Base-by-base conservation (phyloP, 2,329 filamentous ascomycete genomes). In the Alternaria postmessia region DNA sequence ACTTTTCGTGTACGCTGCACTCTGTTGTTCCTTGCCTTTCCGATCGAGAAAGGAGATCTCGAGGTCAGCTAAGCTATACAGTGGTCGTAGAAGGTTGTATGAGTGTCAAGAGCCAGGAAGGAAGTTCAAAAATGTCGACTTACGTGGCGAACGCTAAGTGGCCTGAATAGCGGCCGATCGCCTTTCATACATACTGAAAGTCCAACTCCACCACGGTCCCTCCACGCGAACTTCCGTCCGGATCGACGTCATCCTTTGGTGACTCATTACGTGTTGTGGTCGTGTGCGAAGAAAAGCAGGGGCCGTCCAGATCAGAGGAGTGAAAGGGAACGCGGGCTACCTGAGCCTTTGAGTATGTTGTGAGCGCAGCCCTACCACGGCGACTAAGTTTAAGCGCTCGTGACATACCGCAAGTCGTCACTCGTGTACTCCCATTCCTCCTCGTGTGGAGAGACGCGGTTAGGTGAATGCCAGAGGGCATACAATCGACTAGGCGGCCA, bases 91-190 rank as follows among this genome's bases (percentile, higher is more conserved):
- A 59, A 57, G 44, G 61, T 62, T 58, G 66, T 68, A 67, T 71
- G 65, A 71, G 52, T 59, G 49, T 62, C 54, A 63, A 65, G 63
- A 62, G 59, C 66, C 54, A 62, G 57, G 65, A 64, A 56, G 48
- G 66, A 58, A 22, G 54, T 67, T 52, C 55, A 69, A 65, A 65
- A 57, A 43, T 59, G 66, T 63, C 58, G 54, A 71, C 74, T 68
- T 68, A 80, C 78, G 78, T 80, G 78, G 77, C 78, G 72, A 70
- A 74, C 75, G 75, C 76, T 80, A 77, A 80, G 73, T 80, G 77
- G 78, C 68, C 74, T 79, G 67, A 67, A 72, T 69, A 59, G 62
- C 68, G 69, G 71, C 70, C 75, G 76, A 78, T 78, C 75, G 68
- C 59, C 68, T 66, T 67, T 64, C 26, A 61, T 49, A 59, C 56